phyloP scores from a whole-genome alignment of 169 alveolate genomes.

The Babesia ovis region DNA sequence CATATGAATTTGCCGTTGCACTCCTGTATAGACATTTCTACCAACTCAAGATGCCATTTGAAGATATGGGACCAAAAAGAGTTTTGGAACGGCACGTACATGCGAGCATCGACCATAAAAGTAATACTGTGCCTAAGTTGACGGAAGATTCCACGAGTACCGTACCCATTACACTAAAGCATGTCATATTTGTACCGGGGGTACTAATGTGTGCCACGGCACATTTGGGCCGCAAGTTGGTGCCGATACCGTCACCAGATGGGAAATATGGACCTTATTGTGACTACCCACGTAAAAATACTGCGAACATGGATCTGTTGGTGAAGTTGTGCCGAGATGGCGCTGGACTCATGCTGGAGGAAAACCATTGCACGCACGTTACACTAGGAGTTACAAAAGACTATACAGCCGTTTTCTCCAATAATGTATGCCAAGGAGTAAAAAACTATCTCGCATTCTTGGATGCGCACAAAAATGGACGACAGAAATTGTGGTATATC shows the following conservation, averaged over 20 bases:
- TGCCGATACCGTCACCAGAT: conserved; percentile 58
- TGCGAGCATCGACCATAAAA: neutral
- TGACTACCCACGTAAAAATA: neutral
- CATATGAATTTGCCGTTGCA: conserved; percentile 55
- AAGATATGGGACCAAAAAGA: neutral
- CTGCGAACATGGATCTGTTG: conserved; percentile 7
- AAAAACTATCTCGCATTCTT: conserved; percentile 7
- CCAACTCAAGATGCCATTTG: conserved; percentile 40
- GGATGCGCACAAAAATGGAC: neutral
- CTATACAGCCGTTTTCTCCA: conserved; percentile 57
- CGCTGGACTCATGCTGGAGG: conserved; percentile 45
- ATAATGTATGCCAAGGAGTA: conserved; percentile 48
- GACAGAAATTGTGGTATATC: neutral
- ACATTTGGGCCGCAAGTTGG: conserved; percentile 26
- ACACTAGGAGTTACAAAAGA: conserved; percentile 60
- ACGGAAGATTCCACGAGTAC: neutral
- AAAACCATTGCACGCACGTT: conserved; percentile 56
- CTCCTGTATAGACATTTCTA: conserved; percentile 53
- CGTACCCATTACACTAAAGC: conserved; percentile 25
- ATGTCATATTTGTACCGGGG: conserved; percentile 63
- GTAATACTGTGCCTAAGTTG: neutral
- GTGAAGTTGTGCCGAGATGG: neutral
- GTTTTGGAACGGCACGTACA: too few relatives aligned
- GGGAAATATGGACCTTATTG: conserved; percentile 20
- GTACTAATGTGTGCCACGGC: conserved; percentile 58